Conservation (phyloP, 352 stramenopile genomes). For the Phytophthora nicotianae region DNA sequence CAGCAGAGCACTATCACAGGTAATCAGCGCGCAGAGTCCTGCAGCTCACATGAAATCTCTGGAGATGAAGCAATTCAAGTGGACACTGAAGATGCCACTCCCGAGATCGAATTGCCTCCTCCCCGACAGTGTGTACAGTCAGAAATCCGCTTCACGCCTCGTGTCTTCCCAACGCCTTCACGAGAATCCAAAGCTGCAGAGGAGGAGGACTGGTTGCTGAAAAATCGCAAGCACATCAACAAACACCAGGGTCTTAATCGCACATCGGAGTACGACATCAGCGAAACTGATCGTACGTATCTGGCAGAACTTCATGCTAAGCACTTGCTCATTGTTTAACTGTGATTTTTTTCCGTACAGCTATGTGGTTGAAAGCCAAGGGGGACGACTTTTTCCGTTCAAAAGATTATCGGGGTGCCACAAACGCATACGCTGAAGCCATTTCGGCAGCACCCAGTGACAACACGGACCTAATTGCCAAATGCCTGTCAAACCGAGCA, state of each 20-base stretch:
- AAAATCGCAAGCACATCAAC: conserved; percentile 82
- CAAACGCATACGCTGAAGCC: conserved; percentile 75
- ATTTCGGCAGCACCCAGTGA: conserved; percentile 38
- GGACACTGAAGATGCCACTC: neutral
- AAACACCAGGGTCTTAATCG: conserved; percentile 68
- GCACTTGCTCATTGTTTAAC: no score
- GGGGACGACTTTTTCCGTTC: conserved; percentile 84
- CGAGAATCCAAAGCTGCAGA: conserved; percentile 83
- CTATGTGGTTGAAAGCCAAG: conserved; percentile 87
- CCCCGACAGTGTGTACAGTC: conserved; percentile 49
- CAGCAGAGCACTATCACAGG: neutral
- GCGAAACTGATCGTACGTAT: conserved; percentile 77
- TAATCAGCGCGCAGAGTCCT: neutral
- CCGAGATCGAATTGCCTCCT: conserved; percentile 39
- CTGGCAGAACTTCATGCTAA: neutral
- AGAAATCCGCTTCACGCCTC: conserved; percentile 77
- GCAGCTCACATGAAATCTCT: neutral
- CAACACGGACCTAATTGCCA: conserved; percentile 50
- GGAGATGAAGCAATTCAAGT: conserved; percentile 22
- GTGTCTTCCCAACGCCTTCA: conserved; percentile 76
- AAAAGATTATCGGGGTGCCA: conserved; percentile 67
- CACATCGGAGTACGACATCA: conserved; percentile 73
- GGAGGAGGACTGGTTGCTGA: conserved; percentile 85
- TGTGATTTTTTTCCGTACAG: conserved; percentile 25
- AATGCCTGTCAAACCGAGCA: conserved; percentile 75